These are phyloP conservation scores for Leccinum incarnatum DNA, from an alignment of 768 basidiomycete genomes.

Conservation along the genomic window DNA sequence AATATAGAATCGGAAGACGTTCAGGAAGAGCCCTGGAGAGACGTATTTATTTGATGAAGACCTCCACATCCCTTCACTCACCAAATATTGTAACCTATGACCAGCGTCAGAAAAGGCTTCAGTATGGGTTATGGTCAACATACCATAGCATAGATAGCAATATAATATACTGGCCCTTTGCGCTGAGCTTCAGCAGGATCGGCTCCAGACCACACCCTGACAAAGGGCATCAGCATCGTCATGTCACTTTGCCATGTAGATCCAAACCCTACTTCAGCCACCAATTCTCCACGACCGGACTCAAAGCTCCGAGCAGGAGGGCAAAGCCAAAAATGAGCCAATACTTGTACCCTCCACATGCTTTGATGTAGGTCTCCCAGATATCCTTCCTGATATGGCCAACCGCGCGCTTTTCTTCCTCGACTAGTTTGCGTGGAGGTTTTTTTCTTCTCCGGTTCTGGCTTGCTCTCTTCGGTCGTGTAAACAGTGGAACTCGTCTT, in stretches of 20 bases:
- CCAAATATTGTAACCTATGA: slow-evolving; percentile 37
- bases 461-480: slow-evolving; percentile 33
- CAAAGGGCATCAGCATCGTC: slow-evolving; percentile 25
- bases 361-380: slow-evolving; percentile 58
- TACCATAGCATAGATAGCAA: slow-evolving; percentile 64
- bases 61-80: slow-evolving; percentile 11
- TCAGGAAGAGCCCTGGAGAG: slow-evolving; percentile 48
- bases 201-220: slow-evolving; percentile 56
- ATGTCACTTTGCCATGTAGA: not conserved
- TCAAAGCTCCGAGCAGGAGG: slow-evolving; percentile 55
- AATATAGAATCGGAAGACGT: slow-evolving; percentile 64
- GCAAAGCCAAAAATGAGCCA: slow-evolving; percentile 57
- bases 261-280: slow-evolving; percentile 53
- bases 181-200: slow-evolving; percentile 38
- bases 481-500: slow-evolving; percentile 47
- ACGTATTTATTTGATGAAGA: slow-evolving; percentile 11
- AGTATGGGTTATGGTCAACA: slow-evolving; percentile 14
- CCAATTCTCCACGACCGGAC: slow-evolving; percentile 69
- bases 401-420: slow-evolving; percentile 78
- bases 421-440: slow-evolving; percentile 75
- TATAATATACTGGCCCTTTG: slow-evolving; percentile 46
- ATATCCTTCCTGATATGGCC: slow-evolving; percentile 66
- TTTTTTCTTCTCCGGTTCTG: slow-evolving; percentile 54
- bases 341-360: slow-evolving; percentile 48
- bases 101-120: slow-evolving; percentile 20